Conservation (phyloP, 495 filamentous ascomycete genomes). For the Penicillium roqueforti region DNA sequence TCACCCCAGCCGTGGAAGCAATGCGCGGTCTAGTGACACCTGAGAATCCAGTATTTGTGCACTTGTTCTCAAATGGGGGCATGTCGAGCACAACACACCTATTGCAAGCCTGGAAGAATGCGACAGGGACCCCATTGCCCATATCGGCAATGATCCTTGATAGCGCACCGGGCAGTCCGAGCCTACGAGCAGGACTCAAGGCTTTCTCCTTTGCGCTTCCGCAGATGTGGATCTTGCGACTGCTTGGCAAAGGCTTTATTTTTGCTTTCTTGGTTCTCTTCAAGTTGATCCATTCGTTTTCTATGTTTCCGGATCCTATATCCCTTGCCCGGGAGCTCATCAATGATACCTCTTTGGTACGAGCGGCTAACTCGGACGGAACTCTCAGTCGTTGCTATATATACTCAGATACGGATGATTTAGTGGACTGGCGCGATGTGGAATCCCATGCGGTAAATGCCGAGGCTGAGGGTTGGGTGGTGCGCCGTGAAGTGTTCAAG, state of each 20-base stretch:
- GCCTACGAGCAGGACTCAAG: conserved; percentile 20
- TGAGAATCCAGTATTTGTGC: conserved; percentile 32
- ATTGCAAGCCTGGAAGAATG: conserved; percentile 29
- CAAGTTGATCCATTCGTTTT: conserved; percentile 13
- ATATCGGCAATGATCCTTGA: conserved; percentile 39
- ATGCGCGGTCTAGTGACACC: conserved; percentile 23
- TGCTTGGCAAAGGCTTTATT: conserved; percentile 26
- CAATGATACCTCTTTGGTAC: conserved; percentile 30
- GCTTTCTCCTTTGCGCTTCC: conserved; percentile 39
- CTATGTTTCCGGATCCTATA: conserved; percentile 23
- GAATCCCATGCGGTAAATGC: conserved; percentile 41
- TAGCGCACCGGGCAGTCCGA: conserved; percentile 40
- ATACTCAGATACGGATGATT: conserved; percentile 43
- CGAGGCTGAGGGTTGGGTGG: conserved; percentile 32
- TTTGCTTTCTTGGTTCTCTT: conserved; percentile 22
- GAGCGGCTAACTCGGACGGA: conserved; percentile 14
- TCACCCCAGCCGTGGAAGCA: conserved; percentile 36
- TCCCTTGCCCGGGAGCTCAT: conserved; percentile 25
- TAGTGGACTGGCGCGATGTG: conserved; percentile 36
- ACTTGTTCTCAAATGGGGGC: conserved; percentile 47
- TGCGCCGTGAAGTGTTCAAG: conserved; percentile 37
- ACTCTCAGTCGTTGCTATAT: conserved; percentile 37
- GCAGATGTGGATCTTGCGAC: conserved; percentile 28
- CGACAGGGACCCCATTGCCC: conserved; percentile 29
- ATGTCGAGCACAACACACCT: conserved; percentile 29